Percentiles rank a stretch among this genome's conserved stretches.
These are phyloP conservation scores for Cylindrodendrum hubeiense DNA, from an alignment of 2,329 filamentous ascomycete genomes.

Conservation along the genomic window DNA sequence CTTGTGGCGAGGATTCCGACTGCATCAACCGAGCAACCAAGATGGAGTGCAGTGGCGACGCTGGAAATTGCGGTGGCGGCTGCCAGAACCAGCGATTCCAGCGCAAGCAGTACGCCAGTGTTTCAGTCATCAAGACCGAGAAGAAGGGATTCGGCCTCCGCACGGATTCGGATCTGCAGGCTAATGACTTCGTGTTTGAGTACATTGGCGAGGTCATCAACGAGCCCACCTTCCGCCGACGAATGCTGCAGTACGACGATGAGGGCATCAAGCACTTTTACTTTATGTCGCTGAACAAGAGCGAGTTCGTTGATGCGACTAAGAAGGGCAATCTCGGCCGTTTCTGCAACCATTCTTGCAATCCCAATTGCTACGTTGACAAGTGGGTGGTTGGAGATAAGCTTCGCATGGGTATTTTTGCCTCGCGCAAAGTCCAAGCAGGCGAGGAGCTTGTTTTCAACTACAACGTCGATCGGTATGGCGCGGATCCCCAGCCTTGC, in stretches of 20 bases:
- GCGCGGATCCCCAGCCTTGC: slow-evolving; percentile 95
- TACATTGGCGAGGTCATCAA: slow-evolving; percentile 99
- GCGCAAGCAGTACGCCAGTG: slow-evolving; percentile 87
- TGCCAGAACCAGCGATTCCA: slow-evolving; percentile 98
- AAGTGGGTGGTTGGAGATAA: slow-evolving; percentile 99
- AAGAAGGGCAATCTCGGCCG: slow-evolving; percentile 95
- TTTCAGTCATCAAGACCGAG: slow-evolving; percentile 96
- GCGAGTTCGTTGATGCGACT: slow-evolving; percentile 97
- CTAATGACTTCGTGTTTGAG: slow-evolving; percentile 95
- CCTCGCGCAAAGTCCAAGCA: slow-evolving; percentile 83
- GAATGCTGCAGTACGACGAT: slow-evolving; percentile 93
- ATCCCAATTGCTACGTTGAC: slow-evolving; percentile 98
- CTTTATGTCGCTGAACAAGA: slow-evolving; percentile 98
- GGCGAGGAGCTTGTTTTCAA: slow-evolving; percentile 99
- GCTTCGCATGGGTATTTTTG: slow-evolving; percentile 98
- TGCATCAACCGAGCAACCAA: slow-evolving; percentile 99
- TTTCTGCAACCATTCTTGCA: slow-evolving; percentile 99
- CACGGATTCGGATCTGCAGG: slow-evolving; percentile 79
- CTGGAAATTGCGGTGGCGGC: slow-evolving; percentile 81
- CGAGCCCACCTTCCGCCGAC: slow-evolving; percentile 86
- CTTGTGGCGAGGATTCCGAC: slow-evolving; percentile 95
- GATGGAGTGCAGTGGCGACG: slow-evolving; percentile 91
- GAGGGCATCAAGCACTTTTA: slow-evolving; percentile 99
- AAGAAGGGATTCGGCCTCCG: slow-evolving; percentile 97
- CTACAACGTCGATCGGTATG: slow-evolving; percentile 99